Percentiles rank a stretch among this genome's conserved stretches.
phyloP scores from a whole-genome alignment of 2,329 filamentous ascomycete species.

The Rosellinia necatrix region DNA sequence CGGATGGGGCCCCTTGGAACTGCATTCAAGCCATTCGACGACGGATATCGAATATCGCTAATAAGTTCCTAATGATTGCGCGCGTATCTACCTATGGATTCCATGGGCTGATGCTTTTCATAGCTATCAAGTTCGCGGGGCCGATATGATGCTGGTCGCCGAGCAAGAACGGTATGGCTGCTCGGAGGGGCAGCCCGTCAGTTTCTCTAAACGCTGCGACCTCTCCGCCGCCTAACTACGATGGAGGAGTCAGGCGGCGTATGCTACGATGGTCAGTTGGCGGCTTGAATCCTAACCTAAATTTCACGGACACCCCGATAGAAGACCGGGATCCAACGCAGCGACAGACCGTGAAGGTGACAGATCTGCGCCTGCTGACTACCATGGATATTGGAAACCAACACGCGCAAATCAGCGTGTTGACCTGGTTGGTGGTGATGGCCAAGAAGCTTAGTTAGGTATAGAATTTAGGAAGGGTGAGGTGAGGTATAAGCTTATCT shows the following conservation, averaged over 20 bases:
- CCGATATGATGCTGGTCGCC: neutral
- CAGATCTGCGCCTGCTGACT: slow-evolving; percentile 20
- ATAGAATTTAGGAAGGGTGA: neutral
- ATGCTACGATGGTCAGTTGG: neutral
- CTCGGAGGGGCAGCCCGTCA: no score
- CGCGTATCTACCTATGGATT: neutral
- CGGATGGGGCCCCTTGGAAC: neutral
- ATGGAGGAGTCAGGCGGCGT: neutral
- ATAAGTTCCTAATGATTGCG: neutral
- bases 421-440: neutral
- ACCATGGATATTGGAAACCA: neutral
- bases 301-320: slow-evolving; percentile 16
- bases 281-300: neutral
- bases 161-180: neutral
- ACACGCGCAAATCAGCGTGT: neutral
- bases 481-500: slow-evolving; percentile 29
- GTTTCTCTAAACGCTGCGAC: no score
- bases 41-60: neutral
- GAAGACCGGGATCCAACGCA: slow-evolving; percentile 8
- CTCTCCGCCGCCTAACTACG: no score
- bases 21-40: neutral
- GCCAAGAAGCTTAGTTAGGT: slow-evolving; percentile 1
- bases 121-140: neutral
- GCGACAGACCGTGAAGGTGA: neutral
- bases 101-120: neutral